phyloP scores from a whole-genome alignment of 169 alveolate species.

The Plasmodium blacklocki region DNA sequence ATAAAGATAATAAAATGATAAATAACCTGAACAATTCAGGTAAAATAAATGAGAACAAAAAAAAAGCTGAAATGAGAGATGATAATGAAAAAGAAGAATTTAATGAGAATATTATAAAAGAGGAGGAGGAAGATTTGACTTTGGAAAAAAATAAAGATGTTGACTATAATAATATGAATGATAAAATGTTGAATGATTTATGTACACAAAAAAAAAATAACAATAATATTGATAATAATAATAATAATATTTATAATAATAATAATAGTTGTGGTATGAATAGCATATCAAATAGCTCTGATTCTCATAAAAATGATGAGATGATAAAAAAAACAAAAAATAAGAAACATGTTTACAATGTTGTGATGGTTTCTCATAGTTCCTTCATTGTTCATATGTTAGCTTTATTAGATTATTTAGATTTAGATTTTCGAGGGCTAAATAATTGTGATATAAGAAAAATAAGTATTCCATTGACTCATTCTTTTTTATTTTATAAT shows the following conservation, averaged over 20 bases:
- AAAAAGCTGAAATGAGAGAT: not conserved
- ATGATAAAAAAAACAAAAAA: not conserved
- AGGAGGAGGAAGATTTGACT: not conserved
- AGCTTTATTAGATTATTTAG: conserved; percentile 56
- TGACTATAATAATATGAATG: not conserved
- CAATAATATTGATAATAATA: not conserved
- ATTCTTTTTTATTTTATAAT: conserved; percentile 58
- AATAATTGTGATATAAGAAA: conserved; percentile 53
- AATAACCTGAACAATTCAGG: not conserved
- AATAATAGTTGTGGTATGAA: not conserved
- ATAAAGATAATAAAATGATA: not conserved
- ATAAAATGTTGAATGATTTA: not conserved
- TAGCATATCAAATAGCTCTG: too few species aligned
- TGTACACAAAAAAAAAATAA: not conserved
- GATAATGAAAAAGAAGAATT: not conserved
- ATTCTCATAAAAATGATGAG: not conserved
- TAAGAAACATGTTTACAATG: conserved; percentile 21
- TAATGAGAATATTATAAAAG: too few species aligned
- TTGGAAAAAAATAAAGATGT: not conserved
- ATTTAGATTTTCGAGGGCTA: conserved; percentile 35
- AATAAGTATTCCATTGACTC: conserved; percentile 39
- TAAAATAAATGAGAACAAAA: not conserved
- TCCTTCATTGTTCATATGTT: conserved; percentile 47
- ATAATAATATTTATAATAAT: not conserved
- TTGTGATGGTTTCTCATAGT: conserved; percentile 66